A percentile compares a stretch with the other conserved stretches of the same genome.
These are phyloP conservation scores for Diospyros kaki DNA, from an alignment of 148 eudicot genomes.

Conservation along the genomic window DNA sequence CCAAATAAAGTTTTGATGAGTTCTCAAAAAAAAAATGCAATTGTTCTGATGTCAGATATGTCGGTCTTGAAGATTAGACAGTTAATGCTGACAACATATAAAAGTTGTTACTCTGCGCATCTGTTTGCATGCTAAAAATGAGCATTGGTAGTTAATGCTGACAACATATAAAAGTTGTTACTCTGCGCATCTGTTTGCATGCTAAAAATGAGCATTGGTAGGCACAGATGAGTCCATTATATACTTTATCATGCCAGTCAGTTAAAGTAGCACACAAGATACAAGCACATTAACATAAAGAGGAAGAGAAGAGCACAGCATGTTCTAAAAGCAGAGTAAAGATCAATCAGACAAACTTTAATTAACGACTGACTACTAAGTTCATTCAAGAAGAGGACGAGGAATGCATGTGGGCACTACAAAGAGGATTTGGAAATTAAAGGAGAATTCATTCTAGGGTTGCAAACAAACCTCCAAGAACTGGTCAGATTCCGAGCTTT, in stretches of 20 bases:
- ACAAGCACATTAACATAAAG: no score
- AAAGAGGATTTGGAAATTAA: not conserved
- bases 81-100: not conserved
- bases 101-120: not conserved
- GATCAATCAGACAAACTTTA: no score
- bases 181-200: no score
- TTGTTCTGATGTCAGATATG: not conserved
- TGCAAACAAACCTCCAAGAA: constrained; percentile 73
- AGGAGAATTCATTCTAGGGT: not conserved
- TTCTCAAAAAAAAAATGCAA: not conserved
- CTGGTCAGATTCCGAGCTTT: constrained; percentile 83
- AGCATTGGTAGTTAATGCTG: not conserved
- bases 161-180: not conserved
- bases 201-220: not conserved
- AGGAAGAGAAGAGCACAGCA: no score
- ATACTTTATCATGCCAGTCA: no score
- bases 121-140: no score
- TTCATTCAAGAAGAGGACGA: no score
- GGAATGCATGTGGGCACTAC: no score
- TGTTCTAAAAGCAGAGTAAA: no score
- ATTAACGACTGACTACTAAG: no score
- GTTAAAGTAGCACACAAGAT: no score
- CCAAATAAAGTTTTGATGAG: not conserved
- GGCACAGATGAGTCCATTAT: no score
- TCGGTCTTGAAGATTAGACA: not conserved